phyloP scores from a whole-genome alignment of 2,329 filamentous ascomycete genomes.

The Paramyrothecium sp. region DNA sequence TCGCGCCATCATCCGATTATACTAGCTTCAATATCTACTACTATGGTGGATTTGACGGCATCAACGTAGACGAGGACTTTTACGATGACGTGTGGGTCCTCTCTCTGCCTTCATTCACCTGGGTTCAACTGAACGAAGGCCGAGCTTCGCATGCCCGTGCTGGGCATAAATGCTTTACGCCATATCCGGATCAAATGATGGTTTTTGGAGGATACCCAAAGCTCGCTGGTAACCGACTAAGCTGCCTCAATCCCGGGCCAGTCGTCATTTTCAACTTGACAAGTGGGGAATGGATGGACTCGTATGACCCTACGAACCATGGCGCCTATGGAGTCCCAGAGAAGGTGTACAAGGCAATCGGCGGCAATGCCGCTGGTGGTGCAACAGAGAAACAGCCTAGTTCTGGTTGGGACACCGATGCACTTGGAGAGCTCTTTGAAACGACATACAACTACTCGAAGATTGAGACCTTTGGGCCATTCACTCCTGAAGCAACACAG shows the following conservation, averaged over 20 bases:
- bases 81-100: conserved; percentile 77
- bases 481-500: conserved; percentile 32
- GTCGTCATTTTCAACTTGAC: conserved; percentile 73
- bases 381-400: conserved; percentile 69
- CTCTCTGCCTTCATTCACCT: conserved; percentile 77
- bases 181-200: conserved; percentile 80
- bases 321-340: conserved; percentile 69
- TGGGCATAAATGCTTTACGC: conserved; percentile 73
- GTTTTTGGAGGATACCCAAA: conserved; percentile 66
- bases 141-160: conserved; percentile 57
- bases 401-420: conserved; percentile 49
- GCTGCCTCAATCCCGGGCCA: conserved; percentile 51
- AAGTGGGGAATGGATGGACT: conserved; percentile 64
- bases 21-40: conserved; percentile 83
- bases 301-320: conserved; percentile 65
- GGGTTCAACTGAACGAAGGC: conserved; percentile 57
- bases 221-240: conserved; percentile 15
- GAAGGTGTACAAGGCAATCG: conserved; percentile 62
- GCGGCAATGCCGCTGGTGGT: conserved; percentile 63
- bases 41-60: conserved; percentile 71
- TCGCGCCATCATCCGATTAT: conserved; percentile 67
- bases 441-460: conserved; percentile 54
- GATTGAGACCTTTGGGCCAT: conserved; percentile 61
- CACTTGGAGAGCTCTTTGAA: conserved; percentile 53
- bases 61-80: conserved; percentile 36